These are phyloP conservation scores for Fraxinus xanthoxyloides DNA, from an alignment of 305 asterid genomes.

Conservation along the genomic window DNA sequence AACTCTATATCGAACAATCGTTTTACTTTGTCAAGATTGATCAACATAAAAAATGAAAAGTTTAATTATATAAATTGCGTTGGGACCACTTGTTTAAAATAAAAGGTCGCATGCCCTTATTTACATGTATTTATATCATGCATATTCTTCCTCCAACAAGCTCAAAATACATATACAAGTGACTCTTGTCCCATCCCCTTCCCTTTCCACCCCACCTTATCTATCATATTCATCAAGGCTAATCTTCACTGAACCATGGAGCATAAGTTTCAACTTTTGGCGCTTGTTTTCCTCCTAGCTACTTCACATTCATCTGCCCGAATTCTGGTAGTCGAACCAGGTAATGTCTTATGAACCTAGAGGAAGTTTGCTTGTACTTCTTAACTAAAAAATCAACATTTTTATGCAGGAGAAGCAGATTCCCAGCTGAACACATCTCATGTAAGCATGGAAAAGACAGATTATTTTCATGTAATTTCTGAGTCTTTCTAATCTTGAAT, in stretches of 20 bases:
- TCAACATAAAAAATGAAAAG: too few relatives aligned
- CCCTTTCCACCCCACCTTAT: neutral
- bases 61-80: too few relatives aligned
- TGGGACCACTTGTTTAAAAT: too few relatives aligned
- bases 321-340: neutral
- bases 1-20: too few relatives aligned
- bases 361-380: neutral
- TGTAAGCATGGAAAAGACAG: neutral
- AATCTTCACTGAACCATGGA: neutral
- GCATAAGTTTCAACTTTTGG: neutral
- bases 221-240: too few relatives aligned
- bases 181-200: neutral
- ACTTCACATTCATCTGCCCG: neutral
- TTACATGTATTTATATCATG: too few relatives aligned
- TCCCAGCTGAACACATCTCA: neutral
- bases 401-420: neutral
- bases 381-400: neutral
- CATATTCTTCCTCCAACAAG: neutral
- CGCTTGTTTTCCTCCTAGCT: neutral
- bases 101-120: too few relatives aligned
- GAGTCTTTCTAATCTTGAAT: neutral
- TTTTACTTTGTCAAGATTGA: too few relatives aligned
- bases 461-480: neutral
- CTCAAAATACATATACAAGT: too few relatives aligned
- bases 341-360: neutral